Evolutionary conservation across 2,329 filamentous ascomycete species (phyloP), one percentile per base, ranked within the genome.

Genomic region (Aureobasidium namibiae): DNA sequence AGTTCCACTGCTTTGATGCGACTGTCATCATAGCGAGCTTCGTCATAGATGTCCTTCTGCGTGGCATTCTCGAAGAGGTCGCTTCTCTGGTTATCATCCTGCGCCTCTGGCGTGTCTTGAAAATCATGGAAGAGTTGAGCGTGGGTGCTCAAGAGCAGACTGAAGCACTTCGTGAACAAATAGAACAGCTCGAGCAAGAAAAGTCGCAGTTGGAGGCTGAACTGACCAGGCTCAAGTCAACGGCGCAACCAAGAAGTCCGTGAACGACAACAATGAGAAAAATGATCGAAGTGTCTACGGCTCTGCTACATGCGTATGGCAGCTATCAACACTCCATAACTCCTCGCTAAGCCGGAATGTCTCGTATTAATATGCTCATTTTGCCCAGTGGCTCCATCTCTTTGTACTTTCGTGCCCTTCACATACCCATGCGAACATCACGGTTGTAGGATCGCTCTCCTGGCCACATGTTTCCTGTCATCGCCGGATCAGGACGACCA

Each of bases 91-190:
- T 89, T 50, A 78, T 89, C 29, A 76, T 87, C 4, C 73, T 89
- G 45, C 82, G 86, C 56, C 74, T 89, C 3, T 88, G 85, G 82
- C 79, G 86, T 16, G 78, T 89, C 45, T 82, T 87, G 68, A 87
- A 88, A 74, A 86, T 88, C 54, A 81, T 87, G 7, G 84, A 89
- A 66, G 86, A 89, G 70, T 76, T 88, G 62, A 81, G 80, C 31
- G 77, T 85, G 7, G 84, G 83, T 9, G 83, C 84, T 1, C 73
- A 81, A 36, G 84, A 88, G 70, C 76, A 83, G 67, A 80, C 84
- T 73, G 83, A 85, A 62, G 76, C 77, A 10, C 71, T 87, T 39
- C 75, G 82, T 63, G 70, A 76, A 54, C 71, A 76, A 58, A 73
- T 87, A 26, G 76, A 79, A 50, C 71, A 76, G 26, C 70, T 86